Base-by-base conservation (phyloP, 768 basidiomycete species). In the Kwoniella europaea region DNA sequence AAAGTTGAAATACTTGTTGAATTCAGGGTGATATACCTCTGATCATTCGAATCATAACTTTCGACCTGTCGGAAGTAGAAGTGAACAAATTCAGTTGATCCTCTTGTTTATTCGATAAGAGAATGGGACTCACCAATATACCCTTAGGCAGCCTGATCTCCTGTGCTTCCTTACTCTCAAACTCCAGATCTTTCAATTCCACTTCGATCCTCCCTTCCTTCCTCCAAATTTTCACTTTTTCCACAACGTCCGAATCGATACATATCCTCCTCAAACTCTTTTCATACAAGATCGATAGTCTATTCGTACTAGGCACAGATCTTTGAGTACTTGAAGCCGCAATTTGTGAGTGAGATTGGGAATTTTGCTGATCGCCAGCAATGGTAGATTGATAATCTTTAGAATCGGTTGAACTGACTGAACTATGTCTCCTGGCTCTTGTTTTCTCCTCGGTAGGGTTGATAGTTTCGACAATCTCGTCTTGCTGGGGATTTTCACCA, bases 211-310 rank as follows among this genome's bases (percentile, higher is more conserved):
- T 89, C 44, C 92, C 94, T 63, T 92, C 91, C 42, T 87, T 87
- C 52, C 97, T 88, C 83, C 88, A 91, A 10, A 99, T 88, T 75
- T 89, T 90, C 66, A 99, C 86, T 60, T 86, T 87, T 53, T 93
- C 89, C 22, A 98, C 92, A 35, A 91, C 89, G 74, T 91, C 91
- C 2, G 96, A 92, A 82, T 98, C 91, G 68, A 98, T 86, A 29
- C 97, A 91, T 61, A 99, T 86, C 52, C 97, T 88, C 60, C 92
- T 87, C 69, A 90, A 90, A 61, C 93, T 94, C 55, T 90, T 90
- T 67, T 94, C 93, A 84, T 97, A 99, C 0, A 96, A 91, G 82
- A 98, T 94, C 9, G 95, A 97, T n/a, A 99, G 74, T 20, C 86
- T 78, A 66, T 86, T 84, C n/a, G 76, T 70, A 7, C 75, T 74